Percentiles rank a stretch among this genome's conserved stretches.
phyloP scores from a whole-genome alignment of 495 filamentous ascomycete species.

The Hyaloscypha bicolor region DNA sequence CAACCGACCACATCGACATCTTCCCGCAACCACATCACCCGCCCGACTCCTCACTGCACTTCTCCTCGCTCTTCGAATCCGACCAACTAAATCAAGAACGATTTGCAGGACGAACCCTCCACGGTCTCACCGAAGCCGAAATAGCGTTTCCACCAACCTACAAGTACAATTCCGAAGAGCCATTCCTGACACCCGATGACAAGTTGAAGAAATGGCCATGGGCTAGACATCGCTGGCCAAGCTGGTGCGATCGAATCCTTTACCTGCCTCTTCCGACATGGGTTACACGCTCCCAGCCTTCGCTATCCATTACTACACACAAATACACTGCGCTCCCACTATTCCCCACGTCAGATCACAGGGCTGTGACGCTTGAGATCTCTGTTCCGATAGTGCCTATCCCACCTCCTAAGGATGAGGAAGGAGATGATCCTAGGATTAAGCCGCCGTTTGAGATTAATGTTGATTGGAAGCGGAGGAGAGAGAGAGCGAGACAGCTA shows the following conservation, averaged over 20 bases:
- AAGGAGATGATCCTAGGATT: slow-evolving; percentile 31
- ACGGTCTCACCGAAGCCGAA: slow-evolving; percentile 73
- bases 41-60: slow-evolving; percentile 52
- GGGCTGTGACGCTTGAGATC: slow-evolving; percentile 71
- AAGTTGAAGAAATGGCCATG: slow-evolving; percentile 64
- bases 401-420: slow-evolving; percentile 29
- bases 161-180: slow-evolving; percentile 62
- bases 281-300: slow-evolving; percentile 35
- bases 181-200: slow-evolving; percentile 43
- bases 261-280: slow-evolving; percentile 66
- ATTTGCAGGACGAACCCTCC: slow-evolving; percentile 63
- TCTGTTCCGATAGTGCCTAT: slow-evolving; percentile 54
- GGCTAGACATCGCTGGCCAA: slow-evolving; percentile 80
- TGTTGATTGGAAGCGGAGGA: slow-evolving; percentile 31
- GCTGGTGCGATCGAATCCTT: slow-evolving; percentile 92
- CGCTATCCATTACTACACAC: slow-evolving; percentile 46
- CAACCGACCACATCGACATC: slow-evolving; percentile 54
- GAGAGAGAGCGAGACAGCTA: slow-evolving; percentile 26
- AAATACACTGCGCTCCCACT: slow-evolving; percentile 76
- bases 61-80: slow-evolving; percentile 60
- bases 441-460: slow-evolving; percentile 32
- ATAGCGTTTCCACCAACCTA: slow-evolving; percentile 91
- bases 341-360: slow-evolving; percentile 80
- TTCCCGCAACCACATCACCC: slow-evolving; percentile 56
- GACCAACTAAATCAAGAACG: slow-evolving; percentile 82